Conservation (phyloP, 495 filamentous ascomycete species). For the Hypoxylon rickii region DNA sequence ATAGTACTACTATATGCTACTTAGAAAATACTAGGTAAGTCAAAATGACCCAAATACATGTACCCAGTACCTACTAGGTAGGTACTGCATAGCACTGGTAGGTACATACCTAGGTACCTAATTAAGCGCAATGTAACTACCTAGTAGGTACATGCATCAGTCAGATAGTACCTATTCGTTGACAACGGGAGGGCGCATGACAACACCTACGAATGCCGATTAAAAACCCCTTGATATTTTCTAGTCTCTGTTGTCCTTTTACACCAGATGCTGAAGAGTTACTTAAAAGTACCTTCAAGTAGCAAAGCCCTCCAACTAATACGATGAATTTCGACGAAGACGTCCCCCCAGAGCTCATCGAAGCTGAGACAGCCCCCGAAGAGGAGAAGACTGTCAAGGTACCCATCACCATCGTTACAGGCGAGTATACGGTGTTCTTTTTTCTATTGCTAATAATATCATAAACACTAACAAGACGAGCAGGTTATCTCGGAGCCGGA, state of each 20-base stretch:
- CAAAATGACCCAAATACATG: no score
- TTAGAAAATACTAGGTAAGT: no score
- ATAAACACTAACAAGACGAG: conserved; percentile 19
- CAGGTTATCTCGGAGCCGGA: conserved; percentile 85
- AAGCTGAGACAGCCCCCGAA: conserved; percentile 48
- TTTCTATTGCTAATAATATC: no score
- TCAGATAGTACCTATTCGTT: no score
- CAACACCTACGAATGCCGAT: not conserved
- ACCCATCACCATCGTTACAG: conserved; percentile 94
- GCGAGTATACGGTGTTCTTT: no score
- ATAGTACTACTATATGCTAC: no score
- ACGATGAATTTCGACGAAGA: conserved; percentile 67
- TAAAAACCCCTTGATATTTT: conserved; percentile 2
- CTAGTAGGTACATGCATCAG: conserved; percentile 7
- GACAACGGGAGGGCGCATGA: conserved; percentile 20
- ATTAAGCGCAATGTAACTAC: not conserved
- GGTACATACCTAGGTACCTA: conserved; percentile 3
- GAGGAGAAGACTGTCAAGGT: conserved; percentile 67
- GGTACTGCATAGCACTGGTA: not conserved
- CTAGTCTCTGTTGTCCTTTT: not conserved
- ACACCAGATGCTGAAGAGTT: no score
- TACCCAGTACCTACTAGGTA: not conserved
- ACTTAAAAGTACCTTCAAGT: no score
- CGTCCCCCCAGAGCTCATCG: conserved; percentile 72
- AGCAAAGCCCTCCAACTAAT: not conserved